Evolutionary conservation across 306 rosid species (phyloP).

Genomic region (Abrus pulchellus): DNA sequence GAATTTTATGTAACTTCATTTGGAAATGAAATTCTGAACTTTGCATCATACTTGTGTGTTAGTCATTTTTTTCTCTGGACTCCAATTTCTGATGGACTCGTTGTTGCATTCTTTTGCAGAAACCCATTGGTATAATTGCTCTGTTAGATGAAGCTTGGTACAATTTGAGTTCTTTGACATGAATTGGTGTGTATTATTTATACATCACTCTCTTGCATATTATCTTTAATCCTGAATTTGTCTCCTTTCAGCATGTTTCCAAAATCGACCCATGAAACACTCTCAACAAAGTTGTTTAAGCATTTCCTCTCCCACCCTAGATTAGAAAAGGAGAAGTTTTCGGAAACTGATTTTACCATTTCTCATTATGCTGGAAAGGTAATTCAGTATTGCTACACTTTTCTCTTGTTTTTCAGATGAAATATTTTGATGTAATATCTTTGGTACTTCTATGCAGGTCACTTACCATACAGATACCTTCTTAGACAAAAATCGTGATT

Average conservation of each 20-base stretch:
- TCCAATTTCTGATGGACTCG: slow-evolving; percentile 40
- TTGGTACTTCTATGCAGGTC: slow-evolving; percentile 61
- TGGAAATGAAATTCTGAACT: background rate
- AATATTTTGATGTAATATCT: slow-evolving; percentile 8
- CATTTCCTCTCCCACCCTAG: slow-evolving; percentile 68
- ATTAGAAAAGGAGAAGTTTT: slow-evolving; percentile 81
- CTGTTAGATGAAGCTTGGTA: slow-evolving; percentile 97
- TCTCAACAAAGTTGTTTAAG: slow-evolving; percentile 86
- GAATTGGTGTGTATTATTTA: slow-evolving; percentile 53
- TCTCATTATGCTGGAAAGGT: slow-evolving; percentile 98
- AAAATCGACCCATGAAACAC: slow-evolving; percentile 82
- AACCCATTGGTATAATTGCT: slow-evolving; percentile 83
- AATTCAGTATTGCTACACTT: slow-evolving; percentile 39
- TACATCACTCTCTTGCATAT: slow-evolving; percentile 22
- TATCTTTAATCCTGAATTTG: slow-evolving; percentile 57
- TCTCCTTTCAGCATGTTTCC: slow-evolving; percentile 86
- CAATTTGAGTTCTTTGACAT: slow-evolving; percentile 56
- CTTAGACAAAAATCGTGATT: slow-evolving; percentile 91
- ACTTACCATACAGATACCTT: slow-evolving; percentile 83
- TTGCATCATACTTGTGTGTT: slow-evolving; percentile 8
- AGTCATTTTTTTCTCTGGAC: background rate
- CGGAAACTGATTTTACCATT: slow-evolving; percentile 83
- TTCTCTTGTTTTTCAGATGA: slow-evolving; percentile 8
- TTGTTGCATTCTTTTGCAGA: slow-evolving; percentile 70
- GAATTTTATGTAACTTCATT: background rate